Evolutionary conservation across 805 yeast genomes (phyloP).

Genomic region (Candida morakotiae): DNA sequence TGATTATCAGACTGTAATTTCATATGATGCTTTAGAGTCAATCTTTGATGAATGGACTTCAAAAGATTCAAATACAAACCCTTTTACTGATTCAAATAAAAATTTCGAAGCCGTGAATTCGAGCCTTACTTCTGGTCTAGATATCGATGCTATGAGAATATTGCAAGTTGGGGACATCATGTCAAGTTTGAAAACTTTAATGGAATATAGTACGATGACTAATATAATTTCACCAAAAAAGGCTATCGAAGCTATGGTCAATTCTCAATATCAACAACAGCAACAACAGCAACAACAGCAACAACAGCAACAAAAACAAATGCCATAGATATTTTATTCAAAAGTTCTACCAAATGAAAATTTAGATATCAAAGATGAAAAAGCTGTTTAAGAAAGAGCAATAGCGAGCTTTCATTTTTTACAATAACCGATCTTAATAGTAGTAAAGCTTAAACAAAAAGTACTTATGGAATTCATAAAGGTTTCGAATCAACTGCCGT

Average conservation of each 20-base stretch:
- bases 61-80: constrained; percentile 13
- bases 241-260: constrained; percentile 44
- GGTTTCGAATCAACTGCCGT: no score
- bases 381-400: no score
- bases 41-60: constrained; percentile 18
- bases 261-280: constrained; percentile 19
- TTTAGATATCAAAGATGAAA: no score
- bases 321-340: no score
- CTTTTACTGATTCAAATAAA: constrained; percentile 16
- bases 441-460: no score
- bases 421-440: no score
- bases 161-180: constrained; percentile 77
- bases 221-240: constrained; percentile 51
- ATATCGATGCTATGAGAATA: constrained; percentile 61
- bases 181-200: constrained; percentile 64
- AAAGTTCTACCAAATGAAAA: no score
- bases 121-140: constrained; percentile 58
- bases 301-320: no score
- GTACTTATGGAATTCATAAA: no score
- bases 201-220: constrained; percentile 49
- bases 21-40: constrained; percentile 21
- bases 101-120: constrained; percentile 42
- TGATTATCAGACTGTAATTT: constrained; percentile 24
- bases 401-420: no score
- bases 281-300: constrained; percentile 7